Base-by-base conservation (phyloP, 2,329 filamentous ascomycete species). In the Apiospora pterosperma region DNA sequence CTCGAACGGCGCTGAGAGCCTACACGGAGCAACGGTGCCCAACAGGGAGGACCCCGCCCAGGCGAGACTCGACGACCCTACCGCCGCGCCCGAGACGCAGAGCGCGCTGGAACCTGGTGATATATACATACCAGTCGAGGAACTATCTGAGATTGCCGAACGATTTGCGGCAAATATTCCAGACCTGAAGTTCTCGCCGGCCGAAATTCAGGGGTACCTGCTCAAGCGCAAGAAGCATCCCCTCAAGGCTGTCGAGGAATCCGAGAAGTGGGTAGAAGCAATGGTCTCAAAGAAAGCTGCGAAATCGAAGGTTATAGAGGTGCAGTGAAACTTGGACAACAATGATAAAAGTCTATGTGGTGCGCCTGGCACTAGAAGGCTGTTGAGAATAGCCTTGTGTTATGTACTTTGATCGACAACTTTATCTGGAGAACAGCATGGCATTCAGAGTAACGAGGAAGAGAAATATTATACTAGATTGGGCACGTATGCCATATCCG, bases 121-220 rank as follows among this genome's bases (percentile, higher is more conserved):
- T 58, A 72, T 75, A n/a, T 76, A 78, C 60, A 70, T 79, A 31
- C 64, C 73, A 0, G 65, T 71, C 4, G 74, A 77, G n/a, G 80
- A 82, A 66, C 75, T 88, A 23, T 71, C 73, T 7, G 66, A 63
- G 4, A 76, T 88, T 19, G 83, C 85, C 0, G 67, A 68, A 5
- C 70, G 79, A 36, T 90, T 90, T 69, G 81, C 83, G 1, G 68
- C 75, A 2, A 77, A 80, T 62, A 82, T 90, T 59, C 76, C 76
- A 21, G 70, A 71, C 1, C 68, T 67, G 62, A 68, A 69, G 67
- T 76, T 77, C 62, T 74, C 72, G 48, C 87, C 88, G 0, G 88
- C 88, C 0, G 84, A 90, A 74, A 84, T 90, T 48, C 88, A 90
- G 73, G 88, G 87, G 0, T 90, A 88, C 73, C 71, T 90, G 65